A percentile compares a stretch with the other conserved stretches of the same genome.
Evolutionary conservation across 1,284 basidiomycete genomes (phyloP).

Genomic region (Tilletia setariae): DNA sequence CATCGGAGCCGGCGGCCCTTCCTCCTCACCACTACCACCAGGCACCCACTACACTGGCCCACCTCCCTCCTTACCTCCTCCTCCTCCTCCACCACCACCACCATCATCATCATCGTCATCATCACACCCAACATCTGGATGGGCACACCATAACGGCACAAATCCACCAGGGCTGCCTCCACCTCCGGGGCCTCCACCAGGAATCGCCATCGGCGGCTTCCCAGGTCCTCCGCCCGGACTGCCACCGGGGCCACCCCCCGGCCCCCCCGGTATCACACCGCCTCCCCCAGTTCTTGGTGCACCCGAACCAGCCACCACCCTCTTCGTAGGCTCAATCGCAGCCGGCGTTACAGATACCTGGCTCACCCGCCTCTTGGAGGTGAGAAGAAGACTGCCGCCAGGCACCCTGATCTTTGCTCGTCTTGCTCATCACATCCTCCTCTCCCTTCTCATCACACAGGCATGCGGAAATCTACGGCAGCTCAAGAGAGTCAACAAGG

Average conservation of each 20-base stretch:
- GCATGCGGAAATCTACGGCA: constrained; percentile 81
- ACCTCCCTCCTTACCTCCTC: constrained; percentile 1
- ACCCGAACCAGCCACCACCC: constrained; percentile 58
- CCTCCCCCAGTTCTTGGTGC: constrained; percentile 34
- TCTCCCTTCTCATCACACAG: too few relatives aligned
- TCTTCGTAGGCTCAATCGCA: constrained; percentile 93
- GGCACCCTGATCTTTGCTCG: too few relatives aligned
- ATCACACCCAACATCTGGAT: too few relatives aligned
- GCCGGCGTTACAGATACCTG: constrained; percentile 78
- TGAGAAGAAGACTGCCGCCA: too few relatives aligned
- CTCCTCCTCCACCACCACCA: too few relatives aligned
- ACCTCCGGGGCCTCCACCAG: too few relatives aligned
- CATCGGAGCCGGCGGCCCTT: constrained; percentile 20
- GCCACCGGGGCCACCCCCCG: constrained; percentile 7
- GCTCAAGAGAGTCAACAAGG: constrained; percentile 86
- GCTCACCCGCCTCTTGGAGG: constrained; percentile 72
- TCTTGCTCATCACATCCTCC: too few relatives aligned
- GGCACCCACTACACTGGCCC: not conserved
- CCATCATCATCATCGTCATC: too few relatives aligned
- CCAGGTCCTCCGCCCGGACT: not conserved
- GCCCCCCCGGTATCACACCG: constrained; percentile 19
- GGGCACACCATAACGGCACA: too few relatives aligned
- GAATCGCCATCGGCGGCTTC: too few relatives aligned
- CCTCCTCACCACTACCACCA: constrained; percentile 2
- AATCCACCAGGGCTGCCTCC: too few relatives aligned